Evolutionary conservation across 2,329 filamentous ascomycete genomes (phyloP), one percentile per base, ranked within the genome.

Genomic region (Fusarium piperis): DNA sequence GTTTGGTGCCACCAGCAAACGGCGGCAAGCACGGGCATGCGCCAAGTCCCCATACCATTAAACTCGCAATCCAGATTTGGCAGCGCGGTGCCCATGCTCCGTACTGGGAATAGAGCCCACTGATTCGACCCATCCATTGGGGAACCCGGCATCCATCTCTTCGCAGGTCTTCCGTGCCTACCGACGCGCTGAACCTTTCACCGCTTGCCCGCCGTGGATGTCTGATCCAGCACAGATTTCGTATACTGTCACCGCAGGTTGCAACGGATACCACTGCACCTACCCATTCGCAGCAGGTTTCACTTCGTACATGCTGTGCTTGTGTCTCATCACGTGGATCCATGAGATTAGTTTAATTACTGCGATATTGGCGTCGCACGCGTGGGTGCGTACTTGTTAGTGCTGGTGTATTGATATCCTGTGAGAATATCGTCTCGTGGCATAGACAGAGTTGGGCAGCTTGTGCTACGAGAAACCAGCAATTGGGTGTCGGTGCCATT

Each of bases 261-360:
- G 48, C 18, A 30, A 32, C 18, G 26, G 26, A 30, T 32, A 18
- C 46, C 41, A 46, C 13, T 46, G 26, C n/a, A 51, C 16, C 11
- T 30, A 32, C 46, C 46, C 26, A 18, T 46, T 35, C 32, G 20
- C 38, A 39, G 28, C 46, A 38, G 28, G 56, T 73, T 56, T 28
- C 44, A 44, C 63, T 71, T 72, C 70, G 70, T 72, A 73, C 70
- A 67, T 72, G 70, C 28, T 52, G 70, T 72, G 57, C 36, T 60
- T 30, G 59, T 65, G 59, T 64, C 23, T 56, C 57, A 33, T 41
- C 33, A 44, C 35, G 46, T 30, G 46, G 46, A 13, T 36, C 36
- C 35, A 41, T 16, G 18, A 20, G 38, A 39, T 28, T 63, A 59
- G 52, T 51, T 71, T 62, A 32, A 32, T 69, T 48, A 51, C 38